These are phyloP conservation scores for Skeletonema costatum DNA, from an alignment of 108 stramenopile species.

Conservation along the genomic window DNA sequence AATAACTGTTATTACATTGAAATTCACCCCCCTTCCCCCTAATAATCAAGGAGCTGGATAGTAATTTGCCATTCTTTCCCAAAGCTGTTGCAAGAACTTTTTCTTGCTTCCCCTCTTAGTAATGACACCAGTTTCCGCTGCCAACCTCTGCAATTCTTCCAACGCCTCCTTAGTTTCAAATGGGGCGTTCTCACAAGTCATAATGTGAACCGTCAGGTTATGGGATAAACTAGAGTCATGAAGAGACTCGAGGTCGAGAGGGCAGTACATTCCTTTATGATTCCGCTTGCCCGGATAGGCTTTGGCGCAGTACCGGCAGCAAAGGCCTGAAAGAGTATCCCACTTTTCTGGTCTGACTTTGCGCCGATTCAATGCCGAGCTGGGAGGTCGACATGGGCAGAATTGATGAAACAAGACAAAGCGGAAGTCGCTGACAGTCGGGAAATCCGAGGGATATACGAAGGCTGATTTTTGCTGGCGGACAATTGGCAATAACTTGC, in stretches of 20 bases:
- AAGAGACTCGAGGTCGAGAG: not conserved
- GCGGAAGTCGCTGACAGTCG: slow-evolving; percentile 2
- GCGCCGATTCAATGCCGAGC: not conserved
- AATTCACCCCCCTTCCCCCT: not conserved
- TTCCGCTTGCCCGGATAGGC: not conserved
- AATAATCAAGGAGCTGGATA: not conserved
- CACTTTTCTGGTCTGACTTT: not conserved
- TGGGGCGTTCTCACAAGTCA: slow-evolving; percentile 7
- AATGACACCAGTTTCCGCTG: slow-evolving; percentile 3
- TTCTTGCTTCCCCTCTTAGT: slow-evolving; percentile 19
- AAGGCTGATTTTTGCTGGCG: slow-evolving; percentile 3
- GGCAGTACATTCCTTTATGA: slow-evolving; percentile 14
- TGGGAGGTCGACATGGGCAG: slow-evolving; percentile 1
- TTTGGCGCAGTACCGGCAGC: slow-evolving; percentile 12
- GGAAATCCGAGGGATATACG: slow-evolving; percentile 12
- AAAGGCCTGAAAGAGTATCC: not conserved
- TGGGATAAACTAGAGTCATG: slow-evolving; percentile 12
- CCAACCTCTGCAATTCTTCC: slow-evolving; percentile 14
- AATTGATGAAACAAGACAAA: slow-evolving; percentile 21
- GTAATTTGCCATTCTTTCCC: slow-evolving; percentile 14
- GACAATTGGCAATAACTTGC: slow-evolving; percentile 5
- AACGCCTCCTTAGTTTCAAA: slow-evolving; percentile 5
- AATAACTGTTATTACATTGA: too few species aligned
- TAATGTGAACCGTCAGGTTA: slow-evolving; percentile 5
- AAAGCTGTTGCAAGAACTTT: slow-evolving; percentile 11